phyloP scores from a whole-genome alignment of 208 protist genomes.

The Acanthamoeba royreba region DNA sequence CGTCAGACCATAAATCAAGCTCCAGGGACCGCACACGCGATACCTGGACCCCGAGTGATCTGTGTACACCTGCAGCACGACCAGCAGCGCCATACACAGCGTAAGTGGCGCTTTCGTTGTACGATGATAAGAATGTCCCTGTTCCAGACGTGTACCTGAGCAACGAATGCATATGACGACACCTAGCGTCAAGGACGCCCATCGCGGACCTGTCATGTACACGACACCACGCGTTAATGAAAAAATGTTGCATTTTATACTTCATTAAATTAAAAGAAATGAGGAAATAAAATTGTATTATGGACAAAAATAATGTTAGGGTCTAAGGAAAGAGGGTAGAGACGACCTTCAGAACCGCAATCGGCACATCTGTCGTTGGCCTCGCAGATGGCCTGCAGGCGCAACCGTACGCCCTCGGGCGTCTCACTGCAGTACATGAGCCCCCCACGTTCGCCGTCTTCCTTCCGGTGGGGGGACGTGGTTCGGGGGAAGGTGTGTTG shows the following conservation, averaged over 20 bases:
- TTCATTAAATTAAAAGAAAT: background rate
- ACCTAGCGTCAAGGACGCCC: slow-evolving; percentile 73
- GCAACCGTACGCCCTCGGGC: background rate
- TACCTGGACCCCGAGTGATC: slow-evolving; percentile 70
- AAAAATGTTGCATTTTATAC: background rate
- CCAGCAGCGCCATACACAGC: background rate
- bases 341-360: slow-evolving; percentile 36
- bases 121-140: no score
- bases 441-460: no score
- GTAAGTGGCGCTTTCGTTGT: no score
- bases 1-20: background rate
- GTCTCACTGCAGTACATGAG: background rate
- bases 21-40: slow-evolving; percentile 64
- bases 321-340: background rate
- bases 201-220: background rate
- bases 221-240: background rate
- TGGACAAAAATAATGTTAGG: background rate
- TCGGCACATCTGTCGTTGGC: background rate
- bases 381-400: background rate
- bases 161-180: slow-evolving; percentile 79
- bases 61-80: slow-evolving; percentile 58
- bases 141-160: background rate
- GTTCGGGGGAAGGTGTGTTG: no score
- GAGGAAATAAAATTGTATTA: background rate
- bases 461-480: no score